Base-by-base conservation (phyloP, 441 rosid genomes). In the Pelargonium myrrhifolium region DNA sequence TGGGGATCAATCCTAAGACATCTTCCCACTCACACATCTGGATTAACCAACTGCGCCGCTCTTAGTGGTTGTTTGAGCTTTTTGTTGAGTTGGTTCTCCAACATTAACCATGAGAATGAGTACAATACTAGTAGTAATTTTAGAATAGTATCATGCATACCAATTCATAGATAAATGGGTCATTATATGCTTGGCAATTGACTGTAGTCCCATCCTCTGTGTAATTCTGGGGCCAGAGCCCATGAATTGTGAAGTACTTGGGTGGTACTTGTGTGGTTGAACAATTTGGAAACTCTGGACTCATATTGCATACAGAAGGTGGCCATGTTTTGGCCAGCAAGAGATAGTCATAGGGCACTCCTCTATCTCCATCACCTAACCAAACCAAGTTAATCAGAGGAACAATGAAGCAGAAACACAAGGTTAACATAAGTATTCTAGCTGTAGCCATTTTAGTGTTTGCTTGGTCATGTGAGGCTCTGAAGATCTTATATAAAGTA, bases 261-360 rank as follows among this genome's bases (percentile, higher is more conserved):
- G 53, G 53, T 3, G 0, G 53, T 11, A 47, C 53, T 12, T 9
- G 53, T 47, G 53, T 8, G 12, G 53, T n/a, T 1, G 53, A 47
- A 14, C 53, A 47, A n/a, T 47, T 47, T 2, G 53, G 53, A 1
- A 47, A 47, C n/a, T 47, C 53, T 47, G 53, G 53, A 14, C 15
- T 5, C 53, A 47, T 47, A 3, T 47, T 47, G 12, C 53, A 47
- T 4, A 47, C 6, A 8, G 53, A 47, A 47, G 53, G 53, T 14
- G 53, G 53, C 53, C 53, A 47, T 14, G 15, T 47, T 14, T 47
- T 47, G 53, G 53, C 53, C 53, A 47, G 53, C 53, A 47, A 47
- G 15, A 47, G 53, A 47, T 47, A 47, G 53, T 47, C 53, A 47
- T 47, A 47, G 53, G 53, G 15, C 53, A 47, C 53, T 47, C 53